phyloP scores from a whole-genome alignment of 495 filamentous ascomycete genomes.

The Aspergillus leporis region DNA sequence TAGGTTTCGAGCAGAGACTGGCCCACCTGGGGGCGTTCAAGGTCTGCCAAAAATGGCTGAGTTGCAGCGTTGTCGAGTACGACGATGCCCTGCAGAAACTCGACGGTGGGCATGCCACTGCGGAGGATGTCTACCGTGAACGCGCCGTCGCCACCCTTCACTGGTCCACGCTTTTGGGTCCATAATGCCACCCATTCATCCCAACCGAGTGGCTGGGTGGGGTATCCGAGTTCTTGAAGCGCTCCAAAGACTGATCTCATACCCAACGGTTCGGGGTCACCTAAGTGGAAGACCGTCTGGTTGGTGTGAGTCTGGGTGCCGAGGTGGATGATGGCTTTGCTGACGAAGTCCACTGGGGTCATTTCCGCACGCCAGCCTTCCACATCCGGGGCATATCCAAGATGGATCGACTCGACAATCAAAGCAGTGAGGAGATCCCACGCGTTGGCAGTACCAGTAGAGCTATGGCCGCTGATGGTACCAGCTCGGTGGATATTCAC shows the following conservation, averaged over 20 bases:
- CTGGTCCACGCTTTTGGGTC: slow-evolving; percentile 56
- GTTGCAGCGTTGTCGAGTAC: slow-evolving; percentile 62
- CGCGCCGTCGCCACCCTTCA: slow-evolving; percentile 58
- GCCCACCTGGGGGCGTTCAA: slow-evolving; percentile 63
- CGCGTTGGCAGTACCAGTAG: slow-evolving; percentile 62
- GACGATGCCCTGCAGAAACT: slow-evolving; percentile 57
- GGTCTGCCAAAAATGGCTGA: slow-evolving; percentile 51
- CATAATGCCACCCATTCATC: slow-evolving; percentile 65
- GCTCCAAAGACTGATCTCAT: slow-evolving; percentile 56
- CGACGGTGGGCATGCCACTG: slow-evolving; percentile 65
- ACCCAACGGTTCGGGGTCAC: slow-evolving; percentile 62
- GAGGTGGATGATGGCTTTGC: slow-evolving; percentile 62
- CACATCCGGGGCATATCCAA: slow-evolving; percentile 62
- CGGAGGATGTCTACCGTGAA: slow-evolving; percentile 55
- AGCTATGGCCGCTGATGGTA: slow-evolving; percentile 66
- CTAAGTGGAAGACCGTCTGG: slow-evolving; percentile 63
- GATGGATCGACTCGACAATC: slow-evolving; percentile 64
- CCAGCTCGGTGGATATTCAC: slow-evolving; percentile 62
- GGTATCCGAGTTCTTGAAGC: slow-evolving; percentile 61
- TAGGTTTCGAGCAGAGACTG: slow-evolving; percentile 61
- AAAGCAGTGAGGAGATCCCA: slow-evolving; percentile 68
- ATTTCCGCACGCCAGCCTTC: slow-evolving; percentile 70
- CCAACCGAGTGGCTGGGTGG: slow-evolving; percentile 56
- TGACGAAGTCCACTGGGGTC: slow-evolving; percentile 72
- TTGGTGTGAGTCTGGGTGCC: slow-evolving; percentile 52